Conservation (phyloP, 1,284 basidiomycete genomes). For the Bondarzewia mesenterica region DNA sequence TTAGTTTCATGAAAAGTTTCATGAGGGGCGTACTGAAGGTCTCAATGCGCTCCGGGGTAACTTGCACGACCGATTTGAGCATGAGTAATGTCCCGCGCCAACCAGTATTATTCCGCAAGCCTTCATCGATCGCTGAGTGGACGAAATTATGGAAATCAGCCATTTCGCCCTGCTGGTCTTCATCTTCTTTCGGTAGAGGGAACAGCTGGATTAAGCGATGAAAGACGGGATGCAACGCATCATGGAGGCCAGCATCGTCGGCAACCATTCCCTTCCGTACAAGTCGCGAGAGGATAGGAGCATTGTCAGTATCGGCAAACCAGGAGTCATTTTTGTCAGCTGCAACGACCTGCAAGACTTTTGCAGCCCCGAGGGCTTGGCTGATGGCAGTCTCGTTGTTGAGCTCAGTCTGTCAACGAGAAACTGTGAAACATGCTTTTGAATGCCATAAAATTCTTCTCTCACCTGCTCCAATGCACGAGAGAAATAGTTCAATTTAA, state of each 20-base stretch:
- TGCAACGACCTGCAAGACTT: slow-evolving; percentile 84
- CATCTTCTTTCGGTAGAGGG: slow-evolving; percentile 76
- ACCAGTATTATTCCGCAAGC: slow-evolving; percentile 65
- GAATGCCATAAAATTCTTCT: slow-evolving; percentile 8
- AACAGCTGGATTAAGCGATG: slow-evolving; percentile 82
- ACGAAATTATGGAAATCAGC: slow-evolving; percentile 79
- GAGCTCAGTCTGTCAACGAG: slow-evolving; percentile 57
- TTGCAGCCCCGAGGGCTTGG: slow-evolving; percentile 78
- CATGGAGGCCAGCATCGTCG: slow-evolving; percentile 72
- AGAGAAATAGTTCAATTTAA: slow-evolving; percentile 87
- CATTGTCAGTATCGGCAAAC: slow-evolving; percentile 59
- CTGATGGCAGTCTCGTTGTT: slow-evolving; percentile 56
- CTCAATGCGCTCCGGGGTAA: slow-evolving; percentile 81
- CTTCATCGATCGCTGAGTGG: slow-evolving; percentile 73
- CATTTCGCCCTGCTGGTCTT: slow-evolving; percentile 56
- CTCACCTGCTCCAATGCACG: slow-evolving; percentile 75
- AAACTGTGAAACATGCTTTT: slow-evolving; percentile 6
- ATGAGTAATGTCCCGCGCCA: slow-evolving; percentile 81
- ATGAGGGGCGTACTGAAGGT: slow-evolving; percentile 71
- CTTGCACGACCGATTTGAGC: slow-evolving; percentile 83
- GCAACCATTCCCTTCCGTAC: slow-evolving; percentile 83
- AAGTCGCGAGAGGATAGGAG: slow-evolving; percentile 78
- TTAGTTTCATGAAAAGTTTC: slow-evolving; percentile 80
- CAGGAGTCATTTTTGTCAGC: slow-evolving; percentile 81
- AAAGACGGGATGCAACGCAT: slow-evolving; percentile 77